These are phyloP conservation scores for Aspergillus coremiiformis DNA, from an alignment of 495 filamentous ascomycete species.

Conservation along the genomic window DNA sequence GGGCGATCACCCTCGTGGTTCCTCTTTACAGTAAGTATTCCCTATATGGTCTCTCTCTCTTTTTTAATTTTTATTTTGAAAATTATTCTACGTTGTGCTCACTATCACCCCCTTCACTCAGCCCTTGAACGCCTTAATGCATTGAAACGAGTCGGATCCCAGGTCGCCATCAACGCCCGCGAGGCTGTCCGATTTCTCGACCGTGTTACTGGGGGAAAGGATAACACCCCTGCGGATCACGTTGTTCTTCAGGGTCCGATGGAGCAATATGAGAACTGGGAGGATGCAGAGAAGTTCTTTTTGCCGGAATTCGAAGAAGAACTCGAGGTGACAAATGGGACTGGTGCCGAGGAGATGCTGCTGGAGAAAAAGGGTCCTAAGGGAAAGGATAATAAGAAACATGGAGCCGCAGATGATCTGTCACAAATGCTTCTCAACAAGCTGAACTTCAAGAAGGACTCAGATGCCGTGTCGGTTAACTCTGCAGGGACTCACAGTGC, in stretches of 20 bases:
- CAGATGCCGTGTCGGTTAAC: constrained; percentile 41
- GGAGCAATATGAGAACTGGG: constrained; percentile 53
- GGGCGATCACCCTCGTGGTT: constrained; percentile 57
- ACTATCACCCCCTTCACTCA: constrained; percentile 17
- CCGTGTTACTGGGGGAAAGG: constrained; percentile 50
- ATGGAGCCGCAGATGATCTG: constrained; percentile 28
- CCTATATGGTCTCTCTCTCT: constrained; percentile 3
- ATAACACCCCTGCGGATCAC: constrained; percentile 39
- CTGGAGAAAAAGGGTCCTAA: constrained; percentile 14
- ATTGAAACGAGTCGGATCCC: constrained; percentile 50
- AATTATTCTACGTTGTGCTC: neutral
- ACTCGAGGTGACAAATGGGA: constrained; percentile 22
- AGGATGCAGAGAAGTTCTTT: constrained; percentile 55
- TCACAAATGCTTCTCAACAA: constrained; percentile 47
- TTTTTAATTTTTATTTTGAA: constrained; percentile 1
- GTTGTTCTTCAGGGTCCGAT: constrained; percentile 50
- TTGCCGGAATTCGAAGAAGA: constrained; percentile 46
- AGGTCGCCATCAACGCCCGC: constrained; percentile 52
- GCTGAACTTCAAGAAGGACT: constrained; percentile 44
- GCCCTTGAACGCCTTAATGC: constrained; percentile 50
- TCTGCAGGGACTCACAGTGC: constrained; percentile 43
- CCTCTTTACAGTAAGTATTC: constrained; percentile 56
- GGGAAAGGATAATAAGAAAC: constrained; percentile 11
- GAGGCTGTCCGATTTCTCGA: constrained; percentile 62
- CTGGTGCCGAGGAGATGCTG: constrained; percentile 12